These are phyloP conservation scores for Aspergillus melleus DNA, from an alignment of 2,329 filamentous ascomycete species.

Conservation along the genomic window DNA sequence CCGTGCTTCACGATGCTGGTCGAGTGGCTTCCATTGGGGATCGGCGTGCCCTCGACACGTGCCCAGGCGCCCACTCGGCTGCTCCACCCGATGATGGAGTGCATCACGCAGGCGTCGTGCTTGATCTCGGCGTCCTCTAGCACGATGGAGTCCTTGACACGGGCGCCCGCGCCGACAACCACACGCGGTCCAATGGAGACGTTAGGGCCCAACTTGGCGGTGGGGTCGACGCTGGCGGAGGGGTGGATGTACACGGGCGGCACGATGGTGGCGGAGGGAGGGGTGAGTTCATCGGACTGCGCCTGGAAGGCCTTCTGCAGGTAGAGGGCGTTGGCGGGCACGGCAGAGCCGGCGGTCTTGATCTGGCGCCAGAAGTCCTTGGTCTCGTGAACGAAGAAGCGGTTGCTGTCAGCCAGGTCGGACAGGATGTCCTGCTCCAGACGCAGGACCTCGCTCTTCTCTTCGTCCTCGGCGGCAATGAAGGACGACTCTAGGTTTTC, in stretches of 20 bases:
- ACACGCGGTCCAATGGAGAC: slow-evolving; percentile 93
- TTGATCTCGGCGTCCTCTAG: slow-evolving; percentile 94
- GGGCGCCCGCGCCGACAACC: slow-evolving; percentile 78
- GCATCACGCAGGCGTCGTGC: slow-evolving; percentile 92
- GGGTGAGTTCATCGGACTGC: slow-evolving; percentile 75
- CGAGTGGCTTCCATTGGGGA: slow-evolving; percentile 80
- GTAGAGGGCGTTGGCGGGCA: slow-evolving; percentile 95
- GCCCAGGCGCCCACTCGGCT: slow-evolving; percentile 97
- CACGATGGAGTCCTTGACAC: slow-evolving; percentile 94
- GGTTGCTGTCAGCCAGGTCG: slow-evolving; percentile 93
- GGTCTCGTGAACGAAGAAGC: slow-evolving; percentile 97
- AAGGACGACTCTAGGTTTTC: slow-evolving; percentile 80
- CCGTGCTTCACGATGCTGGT: slow-evolving; percentile 97
- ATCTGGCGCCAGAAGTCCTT: slow-evolving; percentile 99
- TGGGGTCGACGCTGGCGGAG: slow-evolving; percentile 83
- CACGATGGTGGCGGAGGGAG: slow-evolving; percentile 82
- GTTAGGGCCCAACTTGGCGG: slow-evolving; percentile 94
- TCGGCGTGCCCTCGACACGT: slow-evolving; percentile 92
- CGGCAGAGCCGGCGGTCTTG: slow-evolving; percentile 96
- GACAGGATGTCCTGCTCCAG: slow-evolving; percentile 96
- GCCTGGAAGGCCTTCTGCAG: slow-evolving; percentile 89
- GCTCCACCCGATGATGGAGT: slow-evolving; percentile 96
- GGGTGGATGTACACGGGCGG: slow-evolving; percentile 95
- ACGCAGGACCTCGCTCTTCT: slow-evolving; percentile 83
- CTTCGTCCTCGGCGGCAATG: slow-evolving; percentile 68